Evolutionary conservation across 1,139 yeast species (phyloP), one percentile per base, ranked within the genome.

Genomic region (Yamadazyma pseudoaaseri): DNA sequence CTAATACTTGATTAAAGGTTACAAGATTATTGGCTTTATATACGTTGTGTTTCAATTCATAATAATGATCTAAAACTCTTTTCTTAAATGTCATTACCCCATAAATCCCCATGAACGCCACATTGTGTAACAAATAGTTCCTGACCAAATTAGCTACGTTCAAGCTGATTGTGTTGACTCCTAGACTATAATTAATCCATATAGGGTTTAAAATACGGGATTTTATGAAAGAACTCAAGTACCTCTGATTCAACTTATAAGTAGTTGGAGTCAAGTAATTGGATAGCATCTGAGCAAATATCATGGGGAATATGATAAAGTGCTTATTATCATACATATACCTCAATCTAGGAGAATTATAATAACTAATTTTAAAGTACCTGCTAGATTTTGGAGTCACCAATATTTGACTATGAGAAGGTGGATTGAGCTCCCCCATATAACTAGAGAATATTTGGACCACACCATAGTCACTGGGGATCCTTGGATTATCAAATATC

Each of bases 261-360:
- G 43, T 52, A 2, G 73, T 65, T 1, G 74, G 74, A 0, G 74
- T 65, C 39, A 69, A 51, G 46, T 65, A 67, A 39, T 67, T 66
- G 25, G 72, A 65, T 25, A 69, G 53, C 26, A 69, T 53, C 44
- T 69, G 74, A 6, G 63, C 71, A 44, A 60, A 69, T 14, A 69
- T 48, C 17, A 55, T 34, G 6, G 73, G 72, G 40, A 49, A 68
- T 6, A 67, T 48, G 8, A 65, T 29, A 31, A 39, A 56, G 36
- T 67, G 65, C 41, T 67, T 68, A 31, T 58, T 49, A 20, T 51
- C 38, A 39, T 65, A 67, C n/a, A 61, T 29, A 22, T 34, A 30
- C 12, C 44, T 33, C 11, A 63, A 36, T 34, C 38, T 38, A 1
- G 45, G 43, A 10, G 49, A 40, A 11, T 45, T 39, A 39, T 60